These are phyloP conservation scores for Naganishia cerealis DNA, from an alignment of 1,284 basidiomycete genomes.

Conservation along the genomic window DNA sequence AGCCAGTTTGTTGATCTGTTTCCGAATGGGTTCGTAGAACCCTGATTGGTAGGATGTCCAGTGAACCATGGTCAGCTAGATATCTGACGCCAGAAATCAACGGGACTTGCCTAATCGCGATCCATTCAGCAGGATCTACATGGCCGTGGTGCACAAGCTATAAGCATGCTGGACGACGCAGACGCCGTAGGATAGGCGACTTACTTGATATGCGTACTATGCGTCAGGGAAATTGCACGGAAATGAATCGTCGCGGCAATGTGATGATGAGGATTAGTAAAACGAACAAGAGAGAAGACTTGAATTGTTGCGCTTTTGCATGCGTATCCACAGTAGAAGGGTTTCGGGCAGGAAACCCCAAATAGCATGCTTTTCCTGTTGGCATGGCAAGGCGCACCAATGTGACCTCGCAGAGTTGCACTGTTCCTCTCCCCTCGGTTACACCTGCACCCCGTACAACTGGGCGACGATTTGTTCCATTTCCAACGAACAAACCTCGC, in stretches of 20 bases:
- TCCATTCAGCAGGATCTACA: conserved; percentile 85
- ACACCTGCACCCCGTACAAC: too few species aligned
- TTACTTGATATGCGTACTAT: conserved; percentile 86
- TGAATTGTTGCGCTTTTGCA: too few species aligned
- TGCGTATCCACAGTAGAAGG: too few species aligned
- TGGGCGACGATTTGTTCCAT: not conserved
- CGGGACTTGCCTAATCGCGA: conserved; percentile 74
- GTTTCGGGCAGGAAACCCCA: too few species aligned
- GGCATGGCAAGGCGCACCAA: too few species aligned
- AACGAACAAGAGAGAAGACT: too few species aligned
- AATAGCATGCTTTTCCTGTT: too few species aligned
- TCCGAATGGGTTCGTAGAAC: conserved; percentile 91
- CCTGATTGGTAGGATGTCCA: conserved; percentile 58
- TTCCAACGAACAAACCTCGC: not conserved
- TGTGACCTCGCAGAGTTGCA: too few species aligned
- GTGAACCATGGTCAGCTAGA: conserved; percentile 2
- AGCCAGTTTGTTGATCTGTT: conserved; percentile 66
- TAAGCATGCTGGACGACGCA: not conserved
- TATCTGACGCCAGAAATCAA: not conserved
- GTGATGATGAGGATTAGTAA: too few species aligned
- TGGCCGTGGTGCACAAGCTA: not conserved
- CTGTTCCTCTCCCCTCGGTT: too few species aligned
- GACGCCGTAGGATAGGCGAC: conserved; percentile 37
- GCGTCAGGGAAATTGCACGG: not conserved
- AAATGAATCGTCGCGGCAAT: too few species aligned